phyloP scores from a whole-genome alignment of 495 filamentous ascomycete genomes.

The Hypoxylon trugodes region DNA sequence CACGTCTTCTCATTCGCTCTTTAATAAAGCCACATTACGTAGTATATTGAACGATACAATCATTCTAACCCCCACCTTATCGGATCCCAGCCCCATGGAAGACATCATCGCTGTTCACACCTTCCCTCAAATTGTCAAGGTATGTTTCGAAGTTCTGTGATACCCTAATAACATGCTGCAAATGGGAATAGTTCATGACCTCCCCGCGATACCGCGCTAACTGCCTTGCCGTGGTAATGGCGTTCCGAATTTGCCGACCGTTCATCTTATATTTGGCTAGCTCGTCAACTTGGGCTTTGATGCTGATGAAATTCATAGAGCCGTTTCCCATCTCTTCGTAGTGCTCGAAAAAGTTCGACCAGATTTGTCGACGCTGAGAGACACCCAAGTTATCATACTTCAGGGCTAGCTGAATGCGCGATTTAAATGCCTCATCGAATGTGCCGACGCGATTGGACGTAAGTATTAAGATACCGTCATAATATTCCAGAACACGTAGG shows the following conservation, averaged over 20 bases:
- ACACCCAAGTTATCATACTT: constrained; percentile 46
- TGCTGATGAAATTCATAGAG: constrained; percentile 22
- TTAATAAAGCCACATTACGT: no score
- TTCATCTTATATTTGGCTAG: constrained; percentile 25
- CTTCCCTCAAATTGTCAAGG: no score
- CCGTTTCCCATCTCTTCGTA: neutral
- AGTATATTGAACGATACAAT: no score
- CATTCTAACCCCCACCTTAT: no score
- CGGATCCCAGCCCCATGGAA: no score
- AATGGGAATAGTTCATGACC: neutral
- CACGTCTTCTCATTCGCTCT: no score
- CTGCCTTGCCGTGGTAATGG: constrained; percentile 32
- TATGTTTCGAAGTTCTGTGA: constrained; percentile 5
- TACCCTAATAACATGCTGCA: neutral
- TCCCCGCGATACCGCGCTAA: constrained; percentile 1
- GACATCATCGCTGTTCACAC: no score
- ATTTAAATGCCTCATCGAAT: no score
- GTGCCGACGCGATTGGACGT: no score
- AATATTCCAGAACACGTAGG: neutral
- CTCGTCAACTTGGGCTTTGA: constrained; percentile 7
- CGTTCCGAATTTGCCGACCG: constrained; percentile 34
- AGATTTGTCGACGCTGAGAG: constrained; percentile 45
- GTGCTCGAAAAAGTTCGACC: constrained; percentile 44
- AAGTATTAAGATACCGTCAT: neutral
- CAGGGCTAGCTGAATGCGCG: no score